Evolutionary conservation across 192 early-diverging fungal genomes (phyloP).

Genomic region (Backusella liffmaniae): DNA sequence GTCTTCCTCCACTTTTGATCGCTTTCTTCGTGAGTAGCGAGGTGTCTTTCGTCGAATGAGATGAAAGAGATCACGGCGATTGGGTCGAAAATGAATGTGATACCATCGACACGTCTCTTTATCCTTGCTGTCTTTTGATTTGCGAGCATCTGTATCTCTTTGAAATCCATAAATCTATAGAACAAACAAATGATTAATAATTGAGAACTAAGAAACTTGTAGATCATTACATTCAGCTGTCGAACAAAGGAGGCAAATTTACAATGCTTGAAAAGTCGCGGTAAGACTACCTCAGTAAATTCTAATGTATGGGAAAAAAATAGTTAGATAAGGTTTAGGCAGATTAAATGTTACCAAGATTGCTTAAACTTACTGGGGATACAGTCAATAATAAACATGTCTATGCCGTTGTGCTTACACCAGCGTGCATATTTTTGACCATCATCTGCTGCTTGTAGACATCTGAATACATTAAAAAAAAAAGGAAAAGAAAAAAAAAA

Average conservation of each 20-base stretch:
- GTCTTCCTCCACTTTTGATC: constrained; percentile 23
- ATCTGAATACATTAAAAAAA: constrained; percentile 15
- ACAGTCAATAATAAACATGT: constrained; percentile 44
- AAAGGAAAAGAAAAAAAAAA: neutral
- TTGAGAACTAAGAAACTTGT: neutral
- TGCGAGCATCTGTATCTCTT: constrained; percentile 47
- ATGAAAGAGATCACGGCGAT: constrained; percentile 40
- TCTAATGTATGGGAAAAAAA: constrained; percentile 22
- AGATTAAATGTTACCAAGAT: neutral
- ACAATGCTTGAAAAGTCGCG: constrained; percentile 47
- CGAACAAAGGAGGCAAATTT: constrained; percentile 52
- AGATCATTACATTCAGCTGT: constrained; percentile 42
- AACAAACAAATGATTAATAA: neutral
- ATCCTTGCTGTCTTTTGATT: constrained; percentile 45
- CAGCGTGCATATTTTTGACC: constrained; percentile 38
- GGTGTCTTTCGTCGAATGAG: constrained; percentile 41
- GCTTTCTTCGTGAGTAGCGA: constrained; percentile 32
- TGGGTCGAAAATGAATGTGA: constrained; percentile 42
- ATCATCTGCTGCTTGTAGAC: constrained; percentile 36
- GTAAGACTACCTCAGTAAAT: constrained; percentile 44
- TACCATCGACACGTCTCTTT: constrained; percentile 46
- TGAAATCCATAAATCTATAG: constrained; percentile 50
- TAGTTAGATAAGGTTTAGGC: neutral
- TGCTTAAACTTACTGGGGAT: constrained; percentile 31
- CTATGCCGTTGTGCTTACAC: constrained; percentile 33